phyloP scores from a whole-genome alignment of 148 eudicot species.

The Rhododendron griersonianum region DNA sequence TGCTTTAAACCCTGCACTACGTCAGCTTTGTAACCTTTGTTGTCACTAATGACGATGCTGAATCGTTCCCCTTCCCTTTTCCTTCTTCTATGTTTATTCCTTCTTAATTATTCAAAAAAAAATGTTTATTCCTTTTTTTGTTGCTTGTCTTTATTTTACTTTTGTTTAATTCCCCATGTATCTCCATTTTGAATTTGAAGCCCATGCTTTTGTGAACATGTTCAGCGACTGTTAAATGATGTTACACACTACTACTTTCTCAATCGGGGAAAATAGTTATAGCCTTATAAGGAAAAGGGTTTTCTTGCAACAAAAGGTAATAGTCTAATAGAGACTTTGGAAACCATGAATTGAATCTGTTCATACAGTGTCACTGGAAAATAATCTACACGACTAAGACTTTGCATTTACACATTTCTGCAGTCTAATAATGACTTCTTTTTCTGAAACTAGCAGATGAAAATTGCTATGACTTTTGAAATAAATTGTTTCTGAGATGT shows the following conservation, averaged over 20 bases:
- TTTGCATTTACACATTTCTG: background rate
- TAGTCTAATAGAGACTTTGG: background rate
- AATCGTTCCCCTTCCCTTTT: background rate
- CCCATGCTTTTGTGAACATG: conserved; percentile 1
- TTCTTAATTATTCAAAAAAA: no score
- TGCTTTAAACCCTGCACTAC: background rate
- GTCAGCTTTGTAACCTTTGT: background rate
- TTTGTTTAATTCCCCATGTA: background rate
- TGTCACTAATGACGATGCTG: background rate
- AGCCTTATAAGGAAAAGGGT: background rate
- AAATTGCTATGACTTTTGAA: background rate
- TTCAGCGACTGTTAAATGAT: background rate
- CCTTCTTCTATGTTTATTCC: background rate
- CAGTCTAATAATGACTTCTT: background rate
- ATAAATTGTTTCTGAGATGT: background rate
- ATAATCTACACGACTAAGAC: background rate
- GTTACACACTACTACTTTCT: background rate
- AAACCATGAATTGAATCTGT: background rate
- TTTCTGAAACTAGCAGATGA: background rate
- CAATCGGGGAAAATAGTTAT: background rate
- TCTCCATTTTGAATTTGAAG: background rate
- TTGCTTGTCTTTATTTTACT: background rate
- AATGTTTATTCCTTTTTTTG: background rate
- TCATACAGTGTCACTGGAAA: background rate
- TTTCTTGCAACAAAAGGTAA: background rate